A percentile compares a stretch with the other conserved stretches of the same genome.
Evolutionary conservation across 2,329 filamentous ascomycete species (phyloP).

Genomic region (Fusarium solani-melongenae): DNA sequence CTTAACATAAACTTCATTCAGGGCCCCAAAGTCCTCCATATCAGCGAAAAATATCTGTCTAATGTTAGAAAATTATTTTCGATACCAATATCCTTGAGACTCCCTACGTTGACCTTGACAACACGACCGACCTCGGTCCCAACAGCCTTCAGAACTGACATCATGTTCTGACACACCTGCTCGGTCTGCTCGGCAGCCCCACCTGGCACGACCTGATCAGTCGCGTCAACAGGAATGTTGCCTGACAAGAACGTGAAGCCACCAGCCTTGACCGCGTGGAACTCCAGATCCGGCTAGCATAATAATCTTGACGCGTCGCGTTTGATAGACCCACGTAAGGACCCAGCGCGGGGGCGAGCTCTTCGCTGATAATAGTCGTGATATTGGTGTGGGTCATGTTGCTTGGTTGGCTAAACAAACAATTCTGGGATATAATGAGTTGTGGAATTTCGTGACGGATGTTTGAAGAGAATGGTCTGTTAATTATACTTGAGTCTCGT

Average conservation of each 20-base stretch:
- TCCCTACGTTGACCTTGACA: background rate
- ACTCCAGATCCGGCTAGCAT: background rate
- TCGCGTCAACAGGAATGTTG: background rate
- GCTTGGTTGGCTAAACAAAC: background rate
- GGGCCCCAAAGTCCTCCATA: background rate
- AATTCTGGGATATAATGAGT: background rate
- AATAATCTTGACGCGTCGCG: background rate
- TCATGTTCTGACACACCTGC: background rate
- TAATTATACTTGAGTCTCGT: background rate
- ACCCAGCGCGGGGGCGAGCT: background rate
- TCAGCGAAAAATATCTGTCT: background rate
- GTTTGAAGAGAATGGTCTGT: background rate
- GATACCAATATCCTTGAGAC: background rate
- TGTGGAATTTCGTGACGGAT: background rate
- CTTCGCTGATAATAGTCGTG: background rate
- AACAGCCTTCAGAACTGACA: background rate
- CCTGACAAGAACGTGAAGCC: background rate
- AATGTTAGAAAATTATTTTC: background rate
- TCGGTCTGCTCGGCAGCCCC: background rate
- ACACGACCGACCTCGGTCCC: background rate
- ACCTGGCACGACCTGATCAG: background rate
- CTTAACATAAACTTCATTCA: conserved; percentile 1
- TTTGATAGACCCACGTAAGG: background rate
- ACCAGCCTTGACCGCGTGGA: background rate
- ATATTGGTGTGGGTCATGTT: background rate